Evolutionary conservation across 208 protist genomes (phyloP), one percentile per base, ranked within the genome.

Genomic region (Crithidia brevicula): DNA sequence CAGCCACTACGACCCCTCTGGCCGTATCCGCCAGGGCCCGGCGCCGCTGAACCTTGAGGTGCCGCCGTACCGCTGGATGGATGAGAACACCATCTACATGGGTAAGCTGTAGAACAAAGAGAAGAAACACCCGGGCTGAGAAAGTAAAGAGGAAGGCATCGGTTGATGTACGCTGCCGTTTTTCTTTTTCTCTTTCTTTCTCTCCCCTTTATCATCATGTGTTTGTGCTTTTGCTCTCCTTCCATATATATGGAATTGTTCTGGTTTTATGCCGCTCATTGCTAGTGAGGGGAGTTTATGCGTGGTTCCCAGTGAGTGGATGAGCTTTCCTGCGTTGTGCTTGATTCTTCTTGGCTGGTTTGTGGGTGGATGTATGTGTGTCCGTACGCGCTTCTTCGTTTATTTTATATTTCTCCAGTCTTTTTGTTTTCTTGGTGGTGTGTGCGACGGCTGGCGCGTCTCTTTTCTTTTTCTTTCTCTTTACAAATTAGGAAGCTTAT

Each of bases 1-100:
- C 79, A 98, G 93, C 69, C 98, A 99, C 82, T 99, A 99, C 81
- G 98, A 99, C 79, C 89, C 88, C 27, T 98, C 97, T 8, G 98
- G 98, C 54, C 92, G 98, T 74, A 99, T 99, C 78, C 92, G 98
- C 52, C 98, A 98, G 81, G 97, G 97, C 53, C 98, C 98, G 6
- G 98, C 98, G n/a, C 98, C 98, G 58, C 82, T 98, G 25, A 99
- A 99, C 91, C 82, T 99, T 25, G 98, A 99, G 88, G 89, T 99
- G 46, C 98, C 98, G 31, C 89, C 91, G 51, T 98, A 99, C 91
- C 84, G 89, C 60, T 99, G 98, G 92, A 58, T 96, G 40, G 89
- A 97, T 64, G 95, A 98, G 58, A 83, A 86, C 51, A 98, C 82
- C 67, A 88, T 99, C 59, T 86, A 98, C 82, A 89, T 99, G 70